A percentile compares a stretch with the other conserved stretches of the same genome.
Evolutionary conservation across 495 filamentous ascomycete genomes (phyloP).

Genomic region (Wilcoxina mikolae): DNA sequence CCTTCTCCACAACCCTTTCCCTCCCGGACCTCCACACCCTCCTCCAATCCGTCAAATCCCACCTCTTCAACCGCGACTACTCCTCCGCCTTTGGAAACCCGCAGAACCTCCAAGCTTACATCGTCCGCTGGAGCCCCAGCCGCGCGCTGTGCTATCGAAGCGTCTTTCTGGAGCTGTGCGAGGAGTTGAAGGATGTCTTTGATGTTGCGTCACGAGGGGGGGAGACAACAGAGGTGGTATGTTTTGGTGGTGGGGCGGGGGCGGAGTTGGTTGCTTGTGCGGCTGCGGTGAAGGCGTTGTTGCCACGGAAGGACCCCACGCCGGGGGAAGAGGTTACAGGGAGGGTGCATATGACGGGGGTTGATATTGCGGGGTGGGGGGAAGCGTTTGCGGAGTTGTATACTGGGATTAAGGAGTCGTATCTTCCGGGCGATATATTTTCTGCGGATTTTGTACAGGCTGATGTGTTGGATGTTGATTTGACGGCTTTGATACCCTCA

Average conservation of each 20-base stretch:
- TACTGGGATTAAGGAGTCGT: neutral
- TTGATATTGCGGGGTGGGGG: slow-evolving; percentile 73
- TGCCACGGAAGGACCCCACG: neutral
- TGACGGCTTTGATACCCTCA: slow-evolving; percentile 3
- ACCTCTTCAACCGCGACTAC: slow-evolving; percentile 77
- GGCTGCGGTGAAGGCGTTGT: slow-evolving; percentile 35
- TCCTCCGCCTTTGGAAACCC: slow-evolving; percentile 55
- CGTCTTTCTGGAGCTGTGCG: slow-evolving; percentile 41
- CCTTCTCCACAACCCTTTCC: slow-evolving; percentile 38
- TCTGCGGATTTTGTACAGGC: neutral
- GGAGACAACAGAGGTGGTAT: slow-evolving; percentile 37
- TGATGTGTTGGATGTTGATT: slow-evolving; percentile 1
- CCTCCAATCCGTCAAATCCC: slow-evolving; percentile 67
- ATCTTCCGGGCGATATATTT: slow-evolving; percentile 10
- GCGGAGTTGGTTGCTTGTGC: slow-evolving; percentile 71
- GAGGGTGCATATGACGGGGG: slow-evolving; percentile 42
- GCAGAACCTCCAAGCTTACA: slow-evolving; percentile 61
- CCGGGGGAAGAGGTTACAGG: slow-evolving; percentile 1
- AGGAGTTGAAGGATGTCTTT: slow-evolving; percentile 30
- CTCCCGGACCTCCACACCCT: slow-evolving; percentile 35
- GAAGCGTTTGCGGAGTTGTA: slow-evolving; percentile 34
- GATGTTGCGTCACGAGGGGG: slow-evolving; percentile 1
- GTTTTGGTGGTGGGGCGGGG: slow-evolving; percentile 72
- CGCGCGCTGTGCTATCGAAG: slow-evolving; percentile 64
- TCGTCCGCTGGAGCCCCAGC: slow-evolving; percentile 70